Evolutionary conservation across 75 land plant genomes (phyloP).

Genomic region (Selaginella moellendorffii): DNA sequence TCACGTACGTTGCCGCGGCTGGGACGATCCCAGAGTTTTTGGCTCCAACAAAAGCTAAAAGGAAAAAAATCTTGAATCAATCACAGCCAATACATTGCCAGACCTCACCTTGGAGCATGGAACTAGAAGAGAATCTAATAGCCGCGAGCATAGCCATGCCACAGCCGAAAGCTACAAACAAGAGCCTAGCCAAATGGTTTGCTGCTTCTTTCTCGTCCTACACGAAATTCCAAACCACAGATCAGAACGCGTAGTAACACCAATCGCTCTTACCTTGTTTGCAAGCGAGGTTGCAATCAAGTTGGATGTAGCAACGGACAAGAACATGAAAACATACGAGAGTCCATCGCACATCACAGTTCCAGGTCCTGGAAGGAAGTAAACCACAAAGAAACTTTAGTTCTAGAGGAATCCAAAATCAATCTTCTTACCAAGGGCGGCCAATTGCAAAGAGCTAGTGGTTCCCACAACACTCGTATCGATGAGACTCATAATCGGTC

Average conservation of each 20-base stretch:
- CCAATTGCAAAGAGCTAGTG: conserved; percentile 74
- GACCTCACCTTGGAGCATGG: conserved; percentile 45
- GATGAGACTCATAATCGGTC: conserved; percentile 82
- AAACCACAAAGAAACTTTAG: neutral
- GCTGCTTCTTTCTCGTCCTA: conserved; percentile 70
- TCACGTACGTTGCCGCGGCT: conserved; percentile 67
- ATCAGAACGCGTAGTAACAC: neutral
- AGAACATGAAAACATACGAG: conserved; percentile 78
- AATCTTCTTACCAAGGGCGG: conserved; percentile 53
- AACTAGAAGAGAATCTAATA: conserved; percentile 37
- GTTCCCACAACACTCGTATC: conserved; percentile 76
- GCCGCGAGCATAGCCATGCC: conserved; percentile 58
- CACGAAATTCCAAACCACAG: conserved; percentile 5
- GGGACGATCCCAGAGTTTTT: conserved; percentile 49
- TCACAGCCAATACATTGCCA: neutral
- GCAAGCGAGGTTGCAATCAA: conserved; percentile 90
- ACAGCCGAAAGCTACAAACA: conserved; percentile 58
- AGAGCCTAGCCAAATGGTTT: conserved; percentile 66
- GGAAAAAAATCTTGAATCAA: neutral
- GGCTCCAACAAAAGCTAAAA: conserved; percentile 62
- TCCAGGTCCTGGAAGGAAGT: conserved; percentile 51
- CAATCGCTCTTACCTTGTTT: conserved; percentile 38
- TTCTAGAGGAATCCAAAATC: neutral
- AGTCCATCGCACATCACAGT: conserved; percentile 75
- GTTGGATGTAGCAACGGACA: conserved; percentile 90